A percentile compares a stretch with the other conserved stretches of the same genome.
Evolutionary conservation across 129 eudicot species (phyloP).

Genomic region (Sambucus nigra): DNA sequence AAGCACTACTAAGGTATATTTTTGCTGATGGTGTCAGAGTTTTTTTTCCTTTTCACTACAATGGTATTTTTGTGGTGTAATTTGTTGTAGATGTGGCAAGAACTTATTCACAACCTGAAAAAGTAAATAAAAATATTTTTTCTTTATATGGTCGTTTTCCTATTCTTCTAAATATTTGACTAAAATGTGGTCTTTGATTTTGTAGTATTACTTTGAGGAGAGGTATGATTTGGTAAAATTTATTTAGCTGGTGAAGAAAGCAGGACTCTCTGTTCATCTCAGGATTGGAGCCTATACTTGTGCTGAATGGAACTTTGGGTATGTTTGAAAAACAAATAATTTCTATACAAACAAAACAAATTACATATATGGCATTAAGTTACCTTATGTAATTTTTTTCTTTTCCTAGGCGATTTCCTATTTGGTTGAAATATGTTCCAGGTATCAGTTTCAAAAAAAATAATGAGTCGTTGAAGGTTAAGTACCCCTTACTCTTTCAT

Average conservation of each 20-base stretch:
- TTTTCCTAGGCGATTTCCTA: constrained; percentile 89
- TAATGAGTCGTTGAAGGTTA: constrained; percentile 92
- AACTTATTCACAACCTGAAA: constrained; percentile 92
- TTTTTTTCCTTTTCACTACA: neutral
- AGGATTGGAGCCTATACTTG: constrained; percentile 98
- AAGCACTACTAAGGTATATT: constrained; percentile 95
- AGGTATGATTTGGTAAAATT: constrained; percentile 96
- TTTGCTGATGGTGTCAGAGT: constrained; percentile 23
- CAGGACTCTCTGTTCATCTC: constrained; percentile 93
- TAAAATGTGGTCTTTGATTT: neutral
- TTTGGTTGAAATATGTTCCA: constrained; percentile 95
- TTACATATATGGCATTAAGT: neutral
- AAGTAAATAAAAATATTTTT: constrained; percentile 32
- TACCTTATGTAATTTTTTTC: constrained; percentile 5
- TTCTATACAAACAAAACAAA: neutral
- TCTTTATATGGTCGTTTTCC: neutral
- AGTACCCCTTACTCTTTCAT: neutral
- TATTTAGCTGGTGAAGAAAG: constrained; percentile 82
- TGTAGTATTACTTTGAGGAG: constrained; percentile 80
- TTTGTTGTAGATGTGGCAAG: constrained; percentile 93
- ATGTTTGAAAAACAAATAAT: neutral
- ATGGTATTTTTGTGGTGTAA: neutral
- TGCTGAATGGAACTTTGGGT: constrained; percentile 99
- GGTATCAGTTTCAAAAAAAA: constrained; percentile 95
- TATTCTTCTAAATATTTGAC: neutral